A percentile compares a stretch with the other conserved stretches of the same genome.
These are phyloP conservation scores for Metschnikowia gruessii DNA, from an alignment of 805 yeast species.

Conservation along the genomic window DNA sequence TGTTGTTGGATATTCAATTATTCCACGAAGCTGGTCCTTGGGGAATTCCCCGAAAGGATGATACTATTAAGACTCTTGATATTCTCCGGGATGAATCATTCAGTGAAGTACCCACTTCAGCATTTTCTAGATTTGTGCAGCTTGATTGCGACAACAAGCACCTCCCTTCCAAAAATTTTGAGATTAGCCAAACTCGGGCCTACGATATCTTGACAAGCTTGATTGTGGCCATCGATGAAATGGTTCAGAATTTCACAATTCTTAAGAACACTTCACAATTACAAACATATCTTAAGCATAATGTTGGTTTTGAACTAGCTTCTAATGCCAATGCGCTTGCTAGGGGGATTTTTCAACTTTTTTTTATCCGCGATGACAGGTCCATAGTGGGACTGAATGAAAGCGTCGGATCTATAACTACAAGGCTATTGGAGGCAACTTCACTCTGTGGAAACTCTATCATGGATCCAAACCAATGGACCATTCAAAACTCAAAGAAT, in stretches of 20 bases:
- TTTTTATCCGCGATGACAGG: slow-evolving; percentile 59
- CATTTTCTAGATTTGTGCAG: slow-evolving; percentile 37
- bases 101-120: slow-evolving; percentile 6
- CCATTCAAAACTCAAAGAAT: slow-evolving; percentile 11
- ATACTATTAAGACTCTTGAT: neutral
- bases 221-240: slow-evolving; percentile 21
- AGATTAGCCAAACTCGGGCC: slow-evolving; percentile 22
- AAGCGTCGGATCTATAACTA: slow-evolving; percentile 25
- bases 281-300: slow-evolving; percentile 26
- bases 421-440: slow-evolving; percentile 40
- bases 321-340: slow-evolving; percentile 44
- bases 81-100: neutral
- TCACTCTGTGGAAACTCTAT: slow-evolving; percentile 39
- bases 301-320: slow-evolving; percentile 25
- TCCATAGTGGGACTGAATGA: slow-evolving; percentile 51
- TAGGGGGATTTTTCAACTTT: slow-evolving; percentile 61
- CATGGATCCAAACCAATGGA: slow-evolving; percentile 27
- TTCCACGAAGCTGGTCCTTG: slow-evolving; percentile 4
- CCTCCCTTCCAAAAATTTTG: slow-evolving; percentile 35
- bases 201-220: slow-evolving; percentile 20
- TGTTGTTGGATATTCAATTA: slow-evolving; percentile 4
- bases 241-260: slow-evolving; percentile 20
- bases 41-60: slow-evolving; percentile 3
- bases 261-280: slow-evolving; percentile 26
- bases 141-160: slow-evolving; percentile 35